Conservation (phyloP, 2,329 filamentous ascomycete genomes). For the Pyrenophora graminea region DNA sequence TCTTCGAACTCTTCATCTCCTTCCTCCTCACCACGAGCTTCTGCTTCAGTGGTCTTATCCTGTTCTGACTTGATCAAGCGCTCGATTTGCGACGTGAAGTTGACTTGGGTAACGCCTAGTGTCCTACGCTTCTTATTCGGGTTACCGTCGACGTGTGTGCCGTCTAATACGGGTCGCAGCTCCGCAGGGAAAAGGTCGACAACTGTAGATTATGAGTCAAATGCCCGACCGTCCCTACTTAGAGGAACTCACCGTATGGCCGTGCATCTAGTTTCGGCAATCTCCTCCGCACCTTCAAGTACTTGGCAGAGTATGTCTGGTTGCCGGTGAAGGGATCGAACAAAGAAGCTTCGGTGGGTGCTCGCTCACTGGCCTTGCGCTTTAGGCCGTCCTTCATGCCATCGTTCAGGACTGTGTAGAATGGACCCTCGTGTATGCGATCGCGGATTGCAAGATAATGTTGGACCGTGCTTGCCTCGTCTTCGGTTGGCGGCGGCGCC, state of each 20-base stretch:
- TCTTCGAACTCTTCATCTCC: slow-evolving; percentile 52
- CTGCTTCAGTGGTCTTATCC: slow-evolving; percentile 51
- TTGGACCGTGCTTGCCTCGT: slow-evolving; percentile 55
- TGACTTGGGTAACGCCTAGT: slow-evolving; percentile 41
- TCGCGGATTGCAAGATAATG: slow-evolving; percentile 58
- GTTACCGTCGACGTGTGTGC: slow-evolving; percentile 23
- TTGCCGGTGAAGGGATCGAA: slow-evolving; percentile 67
- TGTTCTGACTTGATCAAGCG: slow-evolving; percentile 52
- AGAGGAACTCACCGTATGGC: slow-evolving; percentile 56
- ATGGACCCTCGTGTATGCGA: slow-evolving; percentile 62
- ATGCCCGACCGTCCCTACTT: background rate
- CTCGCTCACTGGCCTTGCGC: slow-evolving; percentile 44
- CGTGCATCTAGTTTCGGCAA: slow-evolving; percentile 60
- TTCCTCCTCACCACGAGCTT: slow-evolving; percentile 49
- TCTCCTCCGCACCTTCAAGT: slow-evolving; percentile 59
- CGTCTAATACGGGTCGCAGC: slow-evolving; percentile 59
- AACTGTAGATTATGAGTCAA: slow-evolving; percentile 45
- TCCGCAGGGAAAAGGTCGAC: slow-evolving; percentile 64
- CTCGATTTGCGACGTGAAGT: slow-evolving; percentile 38
- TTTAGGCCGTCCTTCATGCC: slow-evolving; percentile 51
- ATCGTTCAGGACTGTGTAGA: slow-evolving; percentile 61
- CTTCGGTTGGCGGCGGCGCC: slow-evolving; percentile 46
- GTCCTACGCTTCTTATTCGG: slow-evolving; percentile 39
- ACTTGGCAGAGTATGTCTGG: slow-evolving; percentile 63
- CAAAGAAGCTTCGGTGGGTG: slow-evolving; percentile 39